Conservation (phyloP, 1,139 yeast genomes). For the Komagataea norvegica region DNA sequence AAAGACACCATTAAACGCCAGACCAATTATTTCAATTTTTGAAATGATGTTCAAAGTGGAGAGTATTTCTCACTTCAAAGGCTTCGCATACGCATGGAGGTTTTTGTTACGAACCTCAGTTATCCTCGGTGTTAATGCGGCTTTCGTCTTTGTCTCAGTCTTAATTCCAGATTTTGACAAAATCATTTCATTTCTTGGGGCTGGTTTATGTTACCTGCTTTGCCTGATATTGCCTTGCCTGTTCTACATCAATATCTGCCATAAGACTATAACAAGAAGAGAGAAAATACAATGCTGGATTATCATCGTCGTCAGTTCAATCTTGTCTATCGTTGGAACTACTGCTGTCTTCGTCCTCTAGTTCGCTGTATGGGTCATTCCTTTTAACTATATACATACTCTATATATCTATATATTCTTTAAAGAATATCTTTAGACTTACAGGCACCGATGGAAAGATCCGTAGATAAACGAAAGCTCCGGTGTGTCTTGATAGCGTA, state of each 20-base stretch:
- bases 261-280: constrained; percentile 37
- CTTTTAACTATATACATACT: too few species aligned
- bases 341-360: constrained; percentile 32
- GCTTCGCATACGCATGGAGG: constrained; percentile 19
- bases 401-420: too few species aligned
- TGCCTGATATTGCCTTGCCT: constrained; percentile 74
- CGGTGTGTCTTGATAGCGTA: too few species aligned
- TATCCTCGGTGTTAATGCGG: constrained; percentile 36
- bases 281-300: constrained; percentile 39
- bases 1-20: constrained; percentile 80
- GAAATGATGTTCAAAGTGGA: constrained; percentile 41
- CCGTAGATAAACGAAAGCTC: too few species aligned
- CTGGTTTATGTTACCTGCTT: constrained; percentile 73
- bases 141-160: constrained; percentile 49
- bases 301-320: constrained; percentile 43
- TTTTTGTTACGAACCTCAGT: constrained; percentile 22
- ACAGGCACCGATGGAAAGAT: too few species aligned
- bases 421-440: too few species aligned
- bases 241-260: constrained; percentile 61
- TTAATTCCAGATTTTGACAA: constrained; percentile 74
- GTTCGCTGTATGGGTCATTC: too few species aligned
- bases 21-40: constrained; percentile 76
- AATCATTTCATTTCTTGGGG: constrained; percentile 78
- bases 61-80: constrained; percentile 25
- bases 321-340: constrained; percentile 50